Evolutionary conservation across 257 asterid species (phyloP).

Genomic region (Schizonepeta tenuifolia): DNA sequence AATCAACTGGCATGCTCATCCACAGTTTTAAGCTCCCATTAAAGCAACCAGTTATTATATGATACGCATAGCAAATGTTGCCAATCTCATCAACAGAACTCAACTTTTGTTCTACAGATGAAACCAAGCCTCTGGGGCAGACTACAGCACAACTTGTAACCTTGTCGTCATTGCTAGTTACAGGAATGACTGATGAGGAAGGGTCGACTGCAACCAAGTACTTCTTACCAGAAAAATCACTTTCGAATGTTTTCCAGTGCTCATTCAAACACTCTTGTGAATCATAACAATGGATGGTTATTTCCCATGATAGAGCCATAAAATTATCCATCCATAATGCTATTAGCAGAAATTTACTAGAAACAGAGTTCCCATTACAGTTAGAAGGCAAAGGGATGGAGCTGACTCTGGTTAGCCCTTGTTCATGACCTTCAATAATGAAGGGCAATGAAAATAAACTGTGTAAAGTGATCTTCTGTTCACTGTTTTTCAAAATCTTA

Average conservation of each 20-base stretch:
- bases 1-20: constrained; percentile 68
- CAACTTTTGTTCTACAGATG: constrained; percentile 47
- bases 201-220: constrained; percentile 62
- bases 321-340: constrained; percentile 75
- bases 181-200: constrained; percentile 73
- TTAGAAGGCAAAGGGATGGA: constrained; percentile 67
- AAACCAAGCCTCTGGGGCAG: constrained; percentile 52
- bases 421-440: constrained; percentile 43
- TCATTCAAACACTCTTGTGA: constrained; percentile 42
- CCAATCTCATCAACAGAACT: constrained; percentile 43
- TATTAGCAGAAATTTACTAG: constrained; percentile 69
- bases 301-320: constrained; percentile 85
- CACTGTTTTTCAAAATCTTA: constrained; percentile 45
- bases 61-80: constrained; percentile 65
- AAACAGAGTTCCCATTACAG: constrained; percentile 51
- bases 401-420: constrained; percentile 60
- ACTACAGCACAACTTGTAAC: constrained; percentile 73
- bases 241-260: constrained; percentile 56
- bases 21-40: constrained; percentile 81
- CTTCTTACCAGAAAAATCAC: constrained; percentile 57
- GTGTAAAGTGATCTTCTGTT: constrained; percentile 47
- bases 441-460: constrained; percentile 63
- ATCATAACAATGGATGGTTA: constrained; percentile 60
- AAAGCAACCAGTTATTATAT: constrained; percentile 72
- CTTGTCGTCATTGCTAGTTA: constrained; percentile 53